phyloP scores from a whole-genome alignment of 1,139 yeast species.

The Scheffersomyces lignicola region DNA sequence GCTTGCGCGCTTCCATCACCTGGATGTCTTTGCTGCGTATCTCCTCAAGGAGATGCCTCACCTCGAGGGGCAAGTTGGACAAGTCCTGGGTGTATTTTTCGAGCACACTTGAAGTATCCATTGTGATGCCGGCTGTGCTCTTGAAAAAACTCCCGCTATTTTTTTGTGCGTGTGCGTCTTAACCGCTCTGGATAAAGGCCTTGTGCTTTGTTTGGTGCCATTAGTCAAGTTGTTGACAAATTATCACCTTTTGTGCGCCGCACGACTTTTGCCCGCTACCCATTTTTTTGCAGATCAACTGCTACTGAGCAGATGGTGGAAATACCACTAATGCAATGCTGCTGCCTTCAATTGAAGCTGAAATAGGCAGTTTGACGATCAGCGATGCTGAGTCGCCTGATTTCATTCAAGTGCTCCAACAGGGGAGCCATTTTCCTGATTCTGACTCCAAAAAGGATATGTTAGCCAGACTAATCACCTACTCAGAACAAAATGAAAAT shows the following conservation, averaged over 20 bases:
- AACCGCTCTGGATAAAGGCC: no score
- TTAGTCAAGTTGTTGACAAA: background rate
- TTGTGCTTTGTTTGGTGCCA: background rate
- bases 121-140: conserved; percentile 12
- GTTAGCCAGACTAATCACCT: conserved; percentile 7
- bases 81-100: conserved; percentile 54
- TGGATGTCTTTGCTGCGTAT: conserved; percentile 68
- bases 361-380: no score
- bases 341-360: no score
- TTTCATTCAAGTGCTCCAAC: background rate
- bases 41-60: conserved; percentile 79
- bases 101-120: conserved; percentile 53
- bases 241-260: background rate
- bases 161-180: no score
- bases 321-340: no score
- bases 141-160: background rate
- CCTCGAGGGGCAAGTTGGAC: conserved; percentile 87
- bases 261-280: background rate
- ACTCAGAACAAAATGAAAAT: conserved; percentile 15
- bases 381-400: conserved; percentile 3
- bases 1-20: conserved; percentile 64
- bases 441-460: background rate
- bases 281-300: conserved; percentile 1
- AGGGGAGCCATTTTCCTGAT: background rate
- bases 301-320: conserved; percentile 1